Conservation (phyloP, 2,329 filamentous ascomycete genomes). For the Xylariaceae sp. region DNA sequence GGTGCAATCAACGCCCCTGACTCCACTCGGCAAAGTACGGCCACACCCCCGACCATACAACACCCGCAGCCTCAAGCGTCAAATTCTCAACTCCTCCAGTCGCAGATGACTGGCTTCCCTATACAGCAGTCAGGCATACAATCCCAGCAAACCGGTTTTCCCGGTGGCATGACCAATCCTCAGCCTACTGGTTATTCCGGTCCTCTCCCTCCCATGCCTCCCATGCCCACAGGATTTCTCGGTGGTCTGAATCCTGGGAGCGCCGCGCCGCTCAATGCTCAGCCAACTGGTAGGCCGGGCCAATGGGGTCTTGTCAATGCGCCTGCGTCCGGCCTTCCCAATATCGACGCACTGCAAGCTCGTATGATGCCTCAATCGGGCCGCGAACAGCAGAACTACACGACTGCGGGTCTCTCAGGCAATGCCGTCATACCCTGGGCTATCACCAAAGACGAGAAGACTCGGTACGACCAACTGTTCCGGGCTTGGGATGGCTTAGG, state of each 20-base stretch:
- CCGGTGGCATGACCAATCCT: conserved; percentile 57
- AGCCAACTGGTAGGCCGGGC: conserved; percentile 87
- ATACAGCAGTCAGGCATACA: conserved; percentile 58
- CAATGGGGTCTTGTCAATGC: conserved; percentile 99
- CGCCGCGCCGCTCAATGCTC: conserved; percentile 69
- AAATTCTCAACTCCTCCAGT: conserved; percentile 60
- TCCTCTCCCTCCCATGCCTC: conserved; percentile 79
- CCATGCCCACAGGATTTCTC: conserved; percentile 61
- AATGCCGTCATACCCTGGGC: conserved; percentile 98
- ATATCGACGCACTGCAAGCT: conserved; percentile 86
- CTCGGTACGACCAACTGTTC: conserved; percentile 91
- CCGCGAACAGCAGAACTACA: conserved; percentile 77
- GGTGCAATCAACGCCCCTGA: conserved; percentile 63
- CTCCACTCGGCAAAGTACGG: conserved; percentile 55
- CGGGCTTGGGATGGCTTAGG: conserved; percentile 92
- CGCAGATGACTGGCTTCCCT: conserved; percentile 65
- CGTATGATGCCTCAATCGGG: conserved; percentile 98
- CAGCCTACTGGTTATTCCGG: conserved; percentile 78
- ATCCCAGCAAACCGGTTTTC: conserved; percentile 66
- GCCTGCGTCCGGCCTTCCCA: conserved; percentile 81
- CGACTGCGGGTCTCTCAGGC: conserved; percentile 80
- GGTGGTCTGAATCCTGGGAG: conserved; percentile 60
- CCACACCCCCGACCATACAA: conserved; percentile 54
- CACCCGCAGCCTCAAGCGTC: conserved; percentile 72
- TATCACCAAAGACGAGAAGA: conserved; percentile 98